phyloP scores from a whole-genome alignment of 306 rosid species.

The peach (Prunus persica) region Prunus_persica_NCBIv2 NC_034010.1:23974001-23974500 shows the following conservation, averaged over 20 bases:
- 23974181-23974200: constrained; percentile 4
- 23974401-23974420: constrained; percentile 56
- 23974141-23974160: constrained; percentile 1
- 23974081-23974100: constrained; percentile 53
- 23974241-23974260: neutral
- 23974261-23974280: neutral
- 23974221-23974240: neutral
- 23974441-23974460: constrained; percentile 1
- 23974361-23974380: constrained; percentile 53
- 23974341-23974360: constrained; percentile 43
- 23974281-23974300: neutral
- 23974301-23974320: neutral
- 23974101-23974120: constrained; percentile 6
- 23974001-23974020: constrained; percentile 12
- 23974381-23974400: constrained; percentile 45
- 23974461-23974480: constrained; percentile 32
- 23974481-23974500: constrained; percentile 45
- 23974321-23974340: constrained; percentile 7
- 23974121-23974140: constrained; percentile 5
- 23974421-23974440: constrained; percentile 35
- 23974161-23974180: neutral
- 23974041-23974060: constrained; percentile 31
- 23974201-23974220: neutral
- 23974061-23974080: constrained; percentile 28
- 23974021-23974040: constrained; percentile 43